Evolutionary conservation across 163 green algal species (phyloP).

Genomic region (Chlorella variabilis): DNA sequence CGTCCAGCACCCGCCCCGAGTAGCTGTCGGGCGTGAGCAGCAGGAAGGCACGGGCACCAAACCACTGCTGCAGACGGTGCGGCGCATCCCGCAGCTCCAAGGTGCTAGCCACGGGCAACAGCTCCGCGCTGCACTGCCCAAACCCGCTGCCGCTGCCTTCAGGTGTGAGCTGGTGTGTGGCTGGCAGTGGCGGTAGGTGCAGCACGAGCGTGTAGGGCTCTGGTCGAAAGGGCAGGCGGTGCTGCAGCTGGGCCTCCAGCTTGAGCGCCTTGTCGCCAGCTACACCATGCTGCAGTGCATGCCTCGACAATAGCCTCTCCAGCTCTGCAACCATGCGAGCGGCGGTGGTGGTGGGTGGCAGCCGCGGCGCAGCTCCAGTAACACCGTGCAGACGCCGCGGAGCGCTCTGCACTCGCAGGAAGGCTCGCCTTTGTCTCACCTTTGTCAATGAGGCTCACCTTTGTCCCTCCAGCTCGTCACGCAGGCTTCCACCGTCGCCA

Average conservation of each 20-base stretch:
- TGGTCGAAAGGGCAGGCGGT: conserved; percentile 67
- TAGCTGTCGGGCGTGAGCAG: conserved; percentile 76
- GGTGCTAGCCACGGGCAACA: neutral
- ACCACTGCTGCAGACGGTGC: conserved; percentile 82
- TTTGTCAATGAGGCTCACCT: conserved; percentile 53
- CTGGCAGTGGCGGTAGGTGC: conserved; percentile 46
- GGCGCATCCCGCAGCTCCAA: conserved; percentile 35
- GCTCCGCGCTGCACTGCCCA: neutral
- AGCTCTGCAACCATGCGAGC: too few species aligned
- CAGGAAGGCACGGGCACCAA: conserved; percentile 69
- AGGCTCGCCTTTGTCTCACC: neutral
- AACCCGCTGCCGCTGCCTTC: neutral
- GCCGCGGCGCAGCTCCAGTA: neutral
- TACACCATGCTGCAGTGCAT: neutral
- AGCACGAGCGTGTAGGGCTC: conserved; percentile 74
- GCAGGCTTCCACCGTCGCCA: conserved; percentile 65
- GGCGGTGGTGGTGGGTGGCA: too few species aligned
- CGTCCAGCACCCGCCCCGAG: conserved; percentile 68
- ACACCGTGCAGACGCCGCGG: too few species aligned
- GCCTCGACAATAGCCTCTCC: neutral
- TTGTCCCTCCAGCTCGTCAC: conserved; percentile 61
- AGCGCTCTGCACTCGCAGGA: neutral
- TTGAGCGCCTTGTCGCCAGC: neutral
- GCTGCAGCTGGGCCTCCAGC: conserved; percentile 27
- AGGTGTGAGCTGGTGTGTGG: neutral